Evolutionary conservation across 345 rosid species (phyloP).

Genomic region (Camelina sativa): DNA sequence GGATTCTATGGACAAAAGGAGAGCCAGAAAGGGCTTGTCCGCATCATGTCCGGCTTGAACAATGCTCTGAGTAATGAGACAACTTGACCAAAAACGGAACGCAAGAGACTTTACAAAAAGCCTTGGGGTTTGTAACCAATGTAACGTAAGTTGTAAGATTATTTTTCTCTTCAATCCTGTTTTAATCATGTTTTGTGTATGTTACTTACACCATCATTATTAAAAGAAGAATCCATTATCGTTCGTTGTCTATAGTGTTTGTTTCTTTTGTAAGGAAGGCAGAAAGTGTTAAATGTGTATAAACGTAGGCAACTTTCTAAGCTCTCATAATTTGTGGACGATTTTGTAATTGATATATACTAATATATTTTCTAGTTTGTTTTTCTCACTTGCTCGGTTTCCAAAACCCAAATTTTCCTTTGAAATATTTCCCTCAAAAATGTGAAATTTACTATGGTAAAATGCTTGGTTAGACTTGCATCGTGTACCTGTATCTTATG

Average conservation of each 20-base stretch:
- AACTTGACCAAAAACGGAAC: slow-evolving; percentile 27
- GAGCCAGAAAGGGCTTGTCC: slow-evolving; percentile 81
- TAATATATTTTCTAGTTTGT: background rate
- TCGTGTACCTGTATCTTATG: too few relatives aligned
- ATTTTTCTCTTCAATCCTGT: background rate
- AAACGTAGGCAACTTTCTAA: slow-evolving; percentile 29
- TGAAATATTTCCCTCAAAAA: background rate
- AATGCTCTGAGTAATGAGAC: slow-evolving; percentile 37
- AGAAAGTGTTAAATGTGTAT: slow-evolving; percentile 22
- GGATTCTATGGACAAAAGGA: slow-evolving; percentile 79
- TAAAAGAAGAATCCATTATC: slow-evolving; percentile 29
- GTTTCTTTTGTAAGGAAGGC: slow-evolving; percentile 32
- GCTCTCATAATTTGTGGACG: slow-evolving; percentile 14
- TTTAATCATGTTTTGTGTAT: slow-evolving; percentile 18
- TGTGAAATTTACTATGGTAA: background rate
- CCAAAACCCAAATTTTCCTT: background rate
- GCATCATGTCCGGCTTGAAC: slow-evolving; percentile 55
- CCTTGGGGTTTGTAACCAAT: slow-evolving; percentile 37
- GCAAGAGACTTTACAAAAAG: slow-evolving; percentile 1
- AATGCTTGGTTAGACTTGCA: too few relatives aligned
- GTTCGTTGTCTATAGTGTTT: slow-evolving; percentile 37
- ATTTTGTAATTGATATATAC: slow-evolving; percentile 24
- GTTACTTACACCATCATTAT: slow-evolving; percentile 20
- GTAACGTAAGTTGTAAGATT: slow-evolving; percentile 39
- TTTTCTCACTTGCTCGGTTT: background rate